phyloP scores from a whole-genome alignment of 2,329 filamentous ascomycete genomes.

The Chaetoscypha palmicola region DNA sequence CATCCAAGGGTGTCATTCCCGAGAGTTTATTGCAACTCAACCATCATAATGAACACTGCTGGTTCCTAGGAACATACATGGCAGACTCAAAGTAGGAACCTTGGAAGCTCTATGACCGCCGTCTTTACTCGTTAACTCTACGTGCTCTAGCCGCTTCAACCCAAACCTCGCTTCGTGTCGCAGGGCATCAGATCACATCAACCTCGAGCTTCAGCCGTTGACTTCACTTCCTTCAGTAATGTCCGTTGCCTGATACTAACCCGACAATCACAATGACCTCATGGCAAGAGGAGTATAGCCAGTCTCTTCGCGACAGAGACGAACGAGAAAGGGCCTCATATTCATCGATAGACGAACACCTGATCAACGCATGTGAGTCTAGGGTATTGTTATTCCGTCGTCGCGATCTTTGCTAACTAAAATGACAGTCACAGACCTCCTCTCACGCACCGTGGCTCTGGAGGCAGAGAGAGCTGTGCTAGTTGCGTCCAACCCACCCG shows the following conservation, averaged over 20 bases:
- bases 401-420: constrained; percentile 10
- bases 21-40: no score
- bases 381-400: constrained; percentile 3
- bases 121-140: no score
- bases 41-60: no score
- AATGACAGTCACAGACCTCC: constrained; percentile 53
- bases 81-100: no score
- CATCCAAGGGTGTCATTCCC: no score
- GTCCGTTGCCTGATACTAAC: no score
- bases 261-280: no score
- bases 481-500: constrained; percentile 21
- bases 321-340: constrained; percentile 58
- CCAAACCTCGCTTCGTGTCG: no score
- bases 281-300: constrained; percentile 77
- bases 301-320: constrained; percentile 65
- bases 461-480: constrained; percentile 48
- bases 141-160: no score
- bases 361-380: constrained; percentile 71
- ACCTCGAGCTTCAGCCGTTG: neutral
- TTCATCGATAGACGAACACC: constrained; percentile 50
- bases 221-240: neutral
- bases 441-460: constrained; percentile 58
- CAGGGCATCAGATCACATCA: no score
- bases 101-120: no score
- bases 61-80: no score